Evolutionary conservation across 305 asterid genomes (phyloP).

Genomic region (Ruellia speciosa): DNA sequence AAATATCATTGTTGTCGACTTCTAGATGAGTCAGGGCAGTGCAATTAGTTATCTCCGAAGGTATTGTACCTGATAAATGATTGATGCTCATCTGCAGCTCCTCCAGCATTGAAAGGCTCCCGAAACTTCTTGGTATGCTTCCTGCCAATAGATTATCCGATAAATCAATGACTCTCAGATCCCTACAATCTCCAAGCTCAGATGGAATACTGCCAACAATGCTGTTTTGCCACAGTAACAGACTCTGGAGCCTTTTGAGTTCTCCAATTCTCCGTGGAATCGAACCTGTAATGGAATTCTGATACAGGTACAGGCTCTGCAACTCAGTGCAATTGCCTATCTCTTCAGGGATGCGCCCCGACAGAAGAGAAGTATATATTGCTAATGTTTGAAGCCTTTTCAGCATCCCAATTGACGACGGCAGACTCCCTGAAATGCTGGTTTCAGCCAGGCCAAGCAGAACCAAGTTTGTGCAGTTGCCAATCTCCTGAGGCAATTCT

Average conservation of each 20-base stretch:
- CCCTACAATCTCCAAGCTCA: constrained; percentile 65
- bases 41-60: constrained; percentile 65
- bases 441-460: constrained; percentile 84
- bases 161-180: constrained; percentile 52
- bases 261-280: constrained; percentile 56
- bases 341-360: constrained; percentile 86
- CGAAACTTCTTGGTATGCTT: constrained; percentile 56
- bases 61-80: constrained; percentile 69
- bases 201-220: constrained; percentile 62
- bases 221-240: constrained; percentile 77
- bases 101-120: constrained; percentile 52
- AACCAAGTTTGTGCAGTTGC: constrained; percentile 60
- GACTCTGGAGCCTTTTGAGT: constrained; percentile 49
- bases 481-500: constrained; percentile 61
- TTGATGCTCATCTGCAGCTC: constrained; percentile 78
- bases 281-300: constrained; percentile 73
- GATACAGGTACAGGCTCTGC: constrained; percentile 65
- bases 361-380: constrained; percentile 57
- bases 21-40: constrained; percentile 62
- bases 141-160: constrained; percentile 77
- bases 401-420: constrained; percentile 62
- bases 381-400: constrained; percentile 72
- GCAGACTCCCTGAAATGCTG: constrained; percentile 65
- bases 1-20: constrained; percentile 65
- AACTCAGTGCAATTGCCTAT: constrained; percentile 69